Percentiles rank a stretch among this genome's conserved stretches.
Conservation (phyloP, 2,329 filamentous ascomycete species). For the Curvularia lunata region DNA sequence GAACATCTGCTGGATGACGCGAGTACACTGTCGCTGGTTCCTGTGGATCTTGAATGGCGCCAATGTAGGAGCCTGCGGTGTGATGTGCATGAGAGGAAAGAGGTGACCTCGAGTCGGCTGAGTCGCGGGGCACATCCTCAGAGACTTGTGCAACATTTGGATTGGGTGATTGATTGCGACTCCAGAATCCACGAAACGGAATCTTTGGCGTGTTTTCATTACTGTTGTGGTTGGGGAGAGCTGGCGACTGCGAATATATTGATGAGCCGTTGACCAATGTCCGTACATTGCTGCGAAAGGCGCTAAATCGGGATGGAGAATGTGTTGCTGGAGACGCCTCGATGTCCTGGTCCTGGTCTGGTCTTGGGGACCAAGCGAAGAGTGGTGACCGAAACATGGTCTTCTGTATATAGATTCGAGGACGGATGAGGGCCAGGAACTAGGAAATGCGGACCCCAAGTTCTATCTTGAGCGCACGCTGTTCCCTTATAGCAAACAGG, state of each 20-base stretch:
- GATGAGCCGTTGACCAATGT: slow-evolving; percentile 47
- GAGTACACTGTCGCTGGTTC: slow-evolving; percentile 33
- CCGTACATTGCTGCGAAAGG: slow-evolving; percentile 33
- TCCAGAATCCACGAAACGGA: slow-evolving; percentile 42
- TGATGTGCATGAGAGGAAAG: slow-evolving; percentile 37
- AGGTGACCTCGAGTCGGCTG: slow-evolving; percentile 39
- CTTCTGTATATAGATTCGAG: slow-evolving; percentile 17
- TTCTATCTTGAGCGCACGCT: slow-evolving; percentile 24
- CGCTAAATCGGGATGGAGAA: slow-evolving; percentile 28
- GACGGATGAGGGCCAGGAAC: slow-evolving; percentile 19
- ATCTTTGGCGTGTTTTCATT: slow-evolving; percentile 40
- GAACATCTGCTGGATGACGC: slow-evolving; percentile 44
- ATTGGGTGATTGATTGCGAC: slow-evolving; percentile 36
- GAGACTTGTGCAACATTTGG: slow-evolving; percentile 26
- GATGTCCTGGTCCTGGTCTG: slow-evolving; percentile 37
- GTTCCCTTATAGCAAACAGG: slow-evolving; percentile 40
- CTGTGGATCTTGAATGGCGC: slow-evolving; percentile 34
- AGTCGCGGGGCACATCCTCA: slow-evolving; percentile 31
- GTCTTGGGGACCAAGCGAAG: slow-evolving; percentile 42
- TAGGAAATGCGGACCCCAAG: slow-evolving; percentile 13
- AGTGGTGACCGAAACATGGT: slow-evolving; percentile 45
- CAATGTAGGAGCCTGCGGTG: slow-evolving; percentile 45
- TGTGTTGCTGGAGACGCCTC: slow-evolving; percentile 31
- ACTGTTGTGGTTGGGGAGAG: slow-evolving; percentile 27
- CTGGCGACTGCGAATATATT: slow-evolving; percentile 46